These are phyloP conservation scores for Xerocomellus dryophilus DNA, from an alignment of 768 basidiomycete genomes.

Conservation along the genomic window DNA sequence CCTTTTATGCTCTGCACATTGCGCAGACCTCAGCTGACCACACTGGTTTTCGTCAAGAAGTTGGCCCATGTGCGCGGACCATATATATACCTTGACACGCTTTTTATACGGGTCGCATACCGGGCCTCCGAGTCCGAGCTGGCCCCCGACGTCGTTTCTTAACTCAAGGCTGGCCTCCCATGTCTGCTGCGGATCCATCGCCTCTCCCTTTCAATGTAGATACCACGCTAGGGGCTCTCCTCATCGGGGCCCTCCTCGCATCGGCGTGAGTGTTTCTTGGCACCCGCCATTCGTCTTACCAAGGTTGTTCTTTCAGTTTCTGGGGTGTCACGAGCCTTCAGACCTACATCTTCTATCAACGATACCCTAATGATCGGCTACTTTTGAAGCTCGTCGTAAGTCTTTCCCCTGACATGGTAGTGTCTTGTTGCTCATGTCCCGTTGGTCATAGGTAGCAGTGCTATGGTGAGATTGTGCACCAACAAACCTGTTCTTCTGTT, in stretches of 20 bases:
- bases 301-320: slow-evolving; percentile 34
- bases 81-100: too few species aligned
- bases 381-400: slow-evolving; percentile 40
- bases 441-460: slow-evolving; percentile 32
- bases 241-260: slow-evolving; percentile 51
- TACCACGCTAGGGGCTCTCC: slow-evolving; percentile 52
- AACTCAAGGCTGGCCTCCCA: background rate
- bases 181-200: slow-evolving; percentile 7
- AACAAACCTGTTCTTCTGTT: background rate
- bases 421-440: slow-evolving; percentile 30
- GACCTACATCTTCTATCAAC: slow-evolving; percentile 48
- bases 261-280: slow-evolving; percentile 41
- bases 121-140: too few species aligned
- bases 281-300: background rate
- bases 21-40: too few species aligned
- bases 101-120: too few species aligned
- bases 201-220: slow-evolving; percentile 33
- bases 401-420: background rate
- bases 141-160: background rate
- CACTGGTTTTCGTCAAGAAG: too few species aligned
- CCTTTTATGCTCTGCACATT: too few species aligned
- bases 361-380: slow-evolving; percentile 33
- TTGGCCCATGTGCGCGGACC: too few species aligned
- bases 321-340: slow-evolving; percentile 58
- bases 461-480: slow-evolving; percentile 10